Percentiles rank a stretch among this genome's conserved stretches.
phyloP scores from a whole-genome alignment of 371 early-diverging fungal genomes.

The Mucor velutinosus region DNA sequence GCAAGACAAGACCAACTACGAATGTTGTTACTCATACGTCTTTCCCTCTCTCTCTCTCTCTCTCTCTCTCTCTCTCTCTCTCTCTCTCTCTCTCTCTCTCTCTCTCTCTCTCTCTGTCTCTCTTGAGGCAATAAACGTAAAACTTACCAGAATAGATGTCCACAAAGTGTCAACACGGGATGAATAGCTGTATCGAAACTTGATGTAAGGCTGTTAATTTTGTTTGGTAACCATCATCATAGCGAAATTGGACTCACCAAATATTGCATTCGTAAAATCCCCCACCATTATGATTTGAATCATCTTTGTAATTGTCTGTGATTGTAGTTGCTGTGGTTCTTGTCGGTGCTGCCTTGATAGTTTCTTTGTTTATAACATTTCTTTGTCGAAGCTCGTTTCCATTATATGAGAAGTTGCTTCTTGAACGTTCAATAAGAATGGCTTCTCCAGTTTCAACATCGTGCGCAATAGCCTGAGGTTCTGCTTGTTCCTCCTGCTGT shows the following conservation, averaged over 20 bases:
- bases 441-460: slow-evolving; percentile 13
- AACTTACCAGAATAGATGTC: slow-evolving; percentile 41
- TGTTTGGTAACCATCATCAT: background rate
- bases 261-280: slow-evolving; percentile 43
- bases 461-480: background rate
- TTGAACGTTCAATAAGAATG: slow-evolving; percentile 13
- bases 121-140: background rate
- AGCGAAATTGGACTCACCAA: slow-evolving; percentile 21
- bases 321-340: background rate
- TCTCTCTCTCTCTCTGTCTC: too few relatives aligned
- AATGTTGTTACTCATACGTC: background rate
- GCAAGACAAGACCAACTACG: slow-evolving; percentile 71
- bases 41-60: too few relatives aligned
- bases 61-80: too few relatives aligned
- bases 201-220: background rate
- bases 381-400: slow-evolving; percentile 19
- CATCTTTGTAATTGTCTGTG: slow-evolving; percentile 11
- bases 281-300: slow-evolving; percentile 18
- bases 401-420: slow-evolving; percentile 9
- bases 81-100: too few relatives aligned
- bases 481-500: background rate
- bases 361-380: slow-evolving; percentile 5
- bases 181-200: slow-evolving; percentile 43
- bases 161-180: slow-evolving; percentile 40
- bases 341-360: background rate